These are phyloP conservation scores for Isatis tinctoria DNA, from an alignment of 345 rosid genomes.

Conservation along the genomic window DNA sequence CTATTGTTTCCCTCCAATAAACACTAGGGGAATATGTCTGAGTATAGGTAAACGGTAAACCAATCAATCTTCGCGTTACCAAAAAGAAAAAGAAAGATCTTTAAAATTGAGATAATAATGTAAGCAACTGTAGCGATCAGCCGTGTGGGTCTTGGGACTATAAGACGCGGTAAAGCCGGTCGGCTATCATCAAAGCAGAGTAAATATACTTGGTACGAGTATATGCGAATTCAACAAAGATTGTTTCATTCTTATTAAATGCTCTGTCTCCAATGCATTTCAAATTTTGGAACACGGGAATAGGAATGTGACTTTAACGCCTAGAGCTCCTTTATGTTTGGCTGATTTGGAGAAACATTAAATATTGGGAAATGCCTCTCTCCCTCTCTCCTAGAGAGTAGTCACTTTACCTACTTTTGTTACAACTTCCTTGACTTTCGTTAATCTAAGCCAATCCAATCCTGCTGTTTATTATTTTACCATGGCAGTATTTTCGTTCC, in stretches of 20 bases:
- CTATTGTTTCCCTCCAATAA: not conserved
- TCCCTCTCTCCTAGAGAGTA: no score
- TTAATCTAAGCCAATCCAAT: not conserved
- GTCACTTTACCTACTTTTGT: not conserved
- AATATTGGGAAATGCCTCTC: not conserved
- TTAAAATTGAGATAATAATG: not conserved
- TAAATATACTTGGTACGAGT: not conserved
- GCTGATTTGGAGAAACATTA: not conserved
- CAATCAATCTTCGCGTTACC: not conserved
- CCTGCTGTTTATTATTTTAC: not conserved
- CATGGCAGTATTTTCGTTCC: constrained; percentile 68
- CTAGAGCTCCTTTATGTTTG: not conserved
- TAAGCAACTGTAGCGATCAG: constrained; percentile 2
- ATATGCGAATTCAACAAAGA: not conserved
- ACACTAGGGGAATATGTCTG: no score
- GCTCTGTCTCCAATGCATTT: constrained; percentile 4
- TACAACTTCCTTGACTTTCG: not conserved
- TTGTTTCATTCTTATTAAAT: constrained; percentile 1
- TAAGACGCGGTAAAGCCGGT: constrained; percentile 3
- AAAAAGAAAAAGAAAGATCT: not conserved
- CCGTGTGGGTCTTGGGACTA: constrained; percentile 29
- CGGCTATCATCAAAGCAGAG: not conserved
- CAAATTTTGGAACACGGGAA: not conserved
- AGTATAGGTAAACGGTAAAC: no score
- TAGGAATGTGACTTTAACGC: not conserved